phyloP scores from a whole-genome alignment of 805 yeast genomes.

The Cyberlindnera subsufficiens region DNA sequence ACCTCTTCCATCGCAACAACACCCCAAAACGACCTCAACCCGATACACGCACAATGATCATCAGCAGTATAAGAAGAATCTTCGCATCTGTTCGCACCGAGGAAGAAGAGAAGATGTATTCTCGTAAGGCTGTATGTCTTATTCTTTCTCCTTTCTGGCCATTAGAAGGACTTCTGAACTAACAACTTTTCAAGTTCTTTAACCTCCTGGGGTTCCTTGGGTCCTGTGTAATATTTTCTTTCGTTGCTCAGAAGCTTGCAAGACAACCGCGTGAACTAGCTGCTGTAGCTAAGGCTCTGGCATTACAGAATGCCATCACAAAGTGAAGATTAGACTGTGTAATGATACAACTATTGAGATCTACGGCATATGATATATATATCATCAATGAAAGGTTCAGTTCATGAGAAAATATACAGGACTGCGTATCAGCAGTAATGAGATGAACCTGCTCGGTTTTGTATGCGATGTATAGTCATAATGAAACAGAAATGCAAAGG shows the following conservation, averaged over 20 bases:
- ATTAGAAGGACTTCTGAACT: not conserved
- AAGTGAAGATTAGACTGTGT: no score
- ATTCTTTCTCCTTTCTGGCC: not conserved
- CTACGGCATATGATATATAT: no score
- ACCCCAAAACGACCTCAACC: not conserved
- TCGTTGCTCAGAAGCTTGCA: constrained; percentile 58
- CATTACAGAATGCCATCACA: constrained; percentile 17
- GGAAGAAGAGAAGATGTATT: constrained; percentile 74
- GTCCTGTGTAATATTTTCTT: constrained; percentile 73
- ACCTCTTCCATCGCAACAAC: not conserved
- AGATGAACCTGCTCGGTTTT: no score
- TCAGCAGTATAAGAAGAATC: constrained; percentile 71
- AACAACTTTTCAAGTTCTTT: constrained; percentile 38
- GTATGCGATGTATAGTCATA: not conserved
- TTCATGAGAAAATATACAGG: no score
- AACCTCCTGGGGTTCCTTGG: constrained; percentile 76
- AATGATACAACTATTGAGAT: no score
- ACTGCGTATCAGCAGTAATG: no score
- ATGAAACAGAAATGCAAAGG: not conserved
- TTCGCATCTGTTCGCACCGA: constrained; percentile 81
- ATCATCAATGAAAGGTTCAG: no score
- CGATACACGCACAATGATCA: constrained; percentile 38
- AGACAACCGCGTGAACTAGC: constrained; percentile 22
- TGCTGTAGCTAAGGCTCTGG: constrained; percentile 18
- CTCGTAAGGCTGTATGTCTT: constrained; percentile 59